Evolutionary conservation across 148 eudicot species (phyloP).

Genomic region (Arbutus unedo): DNA sequence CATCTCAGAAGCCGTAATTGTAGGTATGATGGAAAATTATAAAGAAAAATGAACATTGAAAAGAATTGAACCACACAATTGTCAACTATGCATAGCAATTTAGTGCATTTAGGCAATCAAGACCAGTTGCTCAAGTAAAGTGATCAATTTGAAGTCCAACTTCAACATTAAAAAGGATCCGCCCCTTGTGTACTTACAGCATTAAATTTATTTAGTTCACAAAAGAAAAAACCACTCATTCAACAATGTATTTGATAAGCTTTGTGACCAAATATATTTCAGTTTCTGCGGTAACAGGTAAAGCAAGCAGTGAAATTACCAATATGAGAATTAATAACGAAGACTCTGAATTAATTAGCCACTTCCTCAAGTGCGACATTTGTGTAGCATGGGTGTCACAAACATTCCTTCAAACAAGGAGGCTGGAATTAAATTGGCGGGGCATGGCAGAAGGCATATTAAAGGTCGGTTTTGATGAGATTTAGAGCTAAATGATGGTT

Average conservation of each 20-base stretch:
- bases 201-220: neutral
- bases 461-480: neutral
- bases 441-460: neutral
- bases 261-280: neutral
- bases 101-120: neutral
- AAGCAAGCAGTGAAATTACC: neutral
- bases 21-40: neutral
- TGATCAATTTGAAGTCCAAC: neutral
- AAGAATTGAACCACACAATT: neutral
- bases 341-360: neutral
- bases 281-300: neutral
- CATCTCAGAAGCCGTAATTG: conserved; percentile 12
- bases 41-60: neutral
- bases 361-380: neutral
- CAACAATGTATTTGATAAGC: neutral
- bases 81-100: neutral
- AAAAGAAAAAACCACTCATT: neutral
- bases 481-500: neutral
- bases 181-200: neutral
- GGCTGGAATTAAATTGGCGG: neutral
- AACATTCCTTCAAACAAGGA: neutral
- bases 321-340: neutral
- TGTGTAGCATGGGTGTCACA: neutral
- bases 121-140: neutral
- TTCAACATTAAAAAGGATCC: neutral